Percentiles rank a stretch among this genome's conserved stretches.
Conservation (phyloP, 2,329 filamentous ascomycete species). For the Plectosphaerella sp. region DNA sequence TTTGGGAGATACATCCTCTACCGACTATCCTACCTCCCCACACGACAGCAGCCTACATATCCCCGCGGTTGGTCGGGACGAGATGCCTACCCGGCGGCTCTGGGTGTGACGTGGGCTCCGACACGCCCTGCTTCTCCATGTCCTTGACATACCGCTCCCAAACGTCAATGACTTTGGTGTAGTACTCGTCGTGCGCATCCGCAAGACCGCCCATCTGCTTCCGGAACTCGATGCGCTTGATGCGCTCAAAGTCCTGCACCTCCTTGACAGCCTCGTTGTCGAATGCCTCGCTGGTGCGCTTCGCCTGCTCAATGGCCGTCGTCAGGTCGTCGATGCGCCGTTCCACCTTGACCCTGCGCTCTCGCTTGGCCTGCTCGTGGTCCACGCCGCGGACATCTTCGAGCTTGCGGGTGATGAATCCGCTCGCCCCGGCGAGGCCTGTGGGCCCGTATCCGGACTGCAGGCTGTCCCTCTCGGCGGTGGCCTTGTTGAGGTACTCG, state of each 20-base stretch:
- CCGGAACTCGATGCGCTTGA: slow-evolving; percentile 91
- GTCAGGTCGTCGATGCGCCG: slow-evolving; percentile 90
- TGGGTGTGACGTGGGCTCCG: slow-evolving; percentile 7
- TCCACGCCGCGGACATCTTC: slow-evolving; percentile 96
- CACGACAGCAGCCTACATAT: slow-evolving; percentile 1
- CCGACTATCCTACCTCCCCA: neutral
- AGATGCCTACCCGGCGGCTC: slow-evolving; percentile 9
- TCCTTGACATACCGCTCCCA: slow-evolving; percentile 91
- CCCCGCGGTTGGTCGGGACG: neutral
- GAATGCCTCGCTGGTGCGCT: slow-evolving; percentile 84
- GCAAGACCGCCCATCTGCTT: slow-evolving; percentile 79
- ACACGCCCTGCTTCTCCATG: slow-evolving; percentile 66
- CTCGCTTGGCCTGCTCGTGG: slow-evolving; percentile 84
- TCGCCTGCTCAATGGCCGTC: slow-evolving; percentile 80
- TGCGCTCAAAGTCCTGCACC: slow-evolving; percentile 89
- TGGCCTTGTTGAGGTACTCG: slow-evolving; percentile 91
- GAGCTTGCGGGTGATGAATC: slow-evolving; percentile 88
- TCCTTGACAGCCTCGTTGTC: slow-evolving; percentile 95
- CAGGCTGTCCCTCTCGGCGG: slow-evolving; percentile 77
- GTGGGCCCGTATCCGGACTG: slow-evolving; percentile 50
- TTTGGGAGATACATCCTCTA: neutral
- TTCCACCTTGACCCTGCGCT: slow-evolving; percentile 85
- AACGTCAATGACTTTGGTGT: slow-evolving; percentile 69
- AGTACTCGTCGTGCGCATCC: slow-evolving; percentile 83
- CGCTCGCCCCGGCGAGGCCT: slow-evolving; percentile 69